Base-by-base conservation (phyloP, 345 rosid genomes). In the Citrus hindsii region DNA sequence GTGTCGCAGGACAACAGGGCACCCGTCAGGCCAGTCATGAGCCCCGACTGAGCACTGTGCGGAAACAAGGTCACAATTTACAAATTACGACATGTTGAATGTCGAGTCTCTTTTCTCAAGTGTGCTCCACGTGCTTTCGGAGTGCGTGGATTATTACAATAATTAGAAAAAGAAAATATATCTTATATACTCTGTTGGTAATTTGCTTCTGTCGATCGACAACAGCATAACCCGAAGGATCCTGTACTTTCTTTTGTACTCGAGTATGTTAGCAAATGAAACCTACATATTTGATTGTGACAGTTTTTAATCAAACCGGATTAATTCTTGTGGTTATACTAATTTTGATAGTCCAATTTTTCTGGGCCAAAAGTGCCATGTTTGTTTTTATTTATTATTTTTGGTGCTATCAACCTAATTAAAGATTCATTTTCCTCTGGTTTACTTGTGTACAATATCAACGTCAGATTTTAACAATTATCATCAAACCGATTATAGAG, bases 161-260 rank as follows among this genome's bases (percentile, higher is more conserved):
- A 32, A 55, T 33, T 18, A 67, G 21, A 32, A 18, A 19, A 27
- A 70, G 53, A 27, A 28, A 24, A 69, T 25, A 40, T 14, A 38
- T 28, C 5, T 27, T 70, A 2, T 9, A 71, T 27, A 13, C 51
- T 46, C 51, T 46, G 5, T 46, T 46, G 51, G 51, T 3, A 46
- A 46, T 46, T 46, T 46, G 51, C 51, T 3, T 42, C 53, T 46
- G 13, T 6, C 30, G 10, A 27, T 53, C 18, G 22, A 32, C 42
- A 9, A 22, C 56, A 55, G 56, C 35, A 33, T 33, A 72, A 6
- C 64, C 62, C 42, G 5, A 40, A 72, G 76, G 30, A 72, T 72
- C 3, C 30, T 1, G 76, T 73, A 58, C 76, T 73, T 59, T 24
- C 27, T 73, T 2, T 14, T 40, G 76, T 73, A 73, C 76, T n/a